Evolutionary conservation across 73 alveolate species (phyloP), one percentile per base, ranked within the genome.

Genomic region (Paraurostyla sp.): DNA sequence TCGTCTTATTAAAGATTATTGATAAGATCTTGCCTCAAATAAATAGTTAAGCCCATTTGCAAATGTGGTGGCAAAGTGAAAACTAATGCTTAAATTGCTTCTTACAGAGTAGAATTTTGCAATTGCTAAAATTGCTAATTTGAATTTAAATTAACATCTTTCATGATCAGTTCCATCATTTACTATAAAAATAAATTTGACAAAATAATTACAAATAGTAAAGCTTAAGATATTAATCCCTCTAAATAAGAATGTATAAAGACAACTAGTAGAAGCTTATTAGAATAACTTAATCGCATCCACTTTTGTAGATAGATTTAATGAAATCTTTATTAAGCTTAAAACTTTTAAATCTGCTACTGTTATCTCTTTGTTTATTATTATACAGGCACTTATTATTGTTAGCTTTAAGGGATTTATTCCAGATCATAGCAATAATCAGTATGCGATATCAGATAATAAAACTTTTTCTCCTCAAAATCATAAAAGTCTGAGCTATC

Each of bases 401-500:
- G 18, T 46, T 46, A 46, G 23, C 57, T 18, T 46, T 46, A 46
- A 18, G 13, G 13, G 57, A 73, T 48, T 1, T 1, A 1, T 43
- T 73, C 86, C 15, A 73, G 71, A 20, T 73, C 86, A 23, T 16
- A 23, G 51, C 71, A 48, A 45, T 43, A 48, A 48, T 73, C 86
- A 29, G 71, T 43, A 48, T 73, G 65, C 4, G 71, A 73, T 16
- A 73, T 36, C 20, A 73, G 48, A 73, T 73, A 73, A 46, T 73
- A 49, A 46, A 73, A 49, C 32, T 49, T 43, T 45, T 73, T 73
- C 71, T 73, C 86, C 40, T 73, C 86, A 73, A 73, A 73, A 30
- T 73, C 86, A 73, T 73, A 73, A 36, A 73, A 73, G 11, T 73
- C 86, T 48, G 86, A 43, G 29, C 86, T 73, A 73, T 73, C 86